A percentile compares a stretch with the other conserved stretches of the same genome.
Conservation (phyloP, 2,329 filamentous ascomycete species). For the Beauveria bassiana region DNA sequence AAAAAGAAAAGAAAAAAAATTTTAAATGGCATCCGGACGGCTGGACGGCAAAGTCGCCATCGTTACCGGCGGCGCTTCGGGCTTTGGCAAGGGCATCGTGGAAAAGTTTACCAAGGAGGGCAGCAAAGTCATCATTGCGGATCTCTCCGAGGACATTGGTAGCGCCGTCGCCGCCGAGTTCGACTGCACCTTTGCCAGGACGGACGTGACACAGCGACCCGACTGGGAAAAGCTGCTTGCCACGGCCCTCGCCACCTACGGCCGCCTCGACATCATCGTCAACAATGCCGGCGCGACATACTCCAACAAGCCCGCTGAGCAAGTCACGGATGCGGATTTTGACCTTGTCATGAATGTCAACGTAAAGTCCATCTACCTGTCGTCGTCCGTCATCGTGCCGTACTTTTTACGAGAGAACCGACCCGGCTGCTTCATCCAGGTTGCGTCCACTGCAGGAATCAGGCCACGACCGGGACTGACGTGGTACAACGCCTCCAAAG, state of each 20-base stretch:
- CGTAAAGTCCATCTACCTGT: slow-evolving; percentile 58
- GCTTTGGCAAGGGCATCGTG: slow-evolving; percentile 57
- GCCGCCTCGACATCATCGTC: slow-evolving; percentile 48
- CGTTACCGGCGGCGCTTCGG: slow-evolving; percentile 48
- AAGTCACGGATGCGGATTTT: slow-evolving; percentile 59
- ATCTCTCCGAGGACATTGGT: slow-evolving; percentile 48
- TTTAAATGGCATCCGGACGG: slow-evolving; percentile 18
- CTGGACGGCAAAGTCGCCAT: slow-evolving; percentile 36
- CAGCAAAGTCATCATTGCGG: slow-evolving; percentile 52
- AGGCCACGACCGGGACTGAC: slow-evolving; percentile 55
- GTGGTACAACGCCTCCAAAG: slow-evolving; percentile 66
- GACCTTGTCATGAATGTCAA: slow-evolving; percentile 61
- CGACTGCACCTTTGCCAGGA: slow-evolving; percentile 33
- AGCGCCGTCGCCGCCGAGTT: slow-evolving; percentile 37
- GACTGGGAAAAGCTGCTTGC: slow-evolving; percentile 47
- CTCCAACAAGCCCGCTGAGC: slow-evolving; percentile 52
- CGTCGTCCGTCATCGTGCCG: slow-evolving; percentile 50
- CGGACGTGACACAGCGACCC: slow-evolving; percentile 42
- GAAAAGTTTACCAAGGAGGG: slow-evolving; percentile 53
- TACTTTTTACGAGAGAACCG: slow-evolving; percentile 51
- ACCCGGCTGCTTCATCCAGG: slow-evolving; percentile 55
- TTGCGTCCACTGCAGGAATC: slow-evolving; percentile 54
- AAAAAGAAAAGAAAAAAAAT: too few relatives aligned
- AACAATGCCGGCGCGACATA: slow-evolving; percentile 57
- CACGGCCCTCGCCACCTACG: slow-evolving; percentile 36